Conservation (phyloP, 2,329 filamentous ascomycete genomes). For the Thelonectria discophora region DNA sequence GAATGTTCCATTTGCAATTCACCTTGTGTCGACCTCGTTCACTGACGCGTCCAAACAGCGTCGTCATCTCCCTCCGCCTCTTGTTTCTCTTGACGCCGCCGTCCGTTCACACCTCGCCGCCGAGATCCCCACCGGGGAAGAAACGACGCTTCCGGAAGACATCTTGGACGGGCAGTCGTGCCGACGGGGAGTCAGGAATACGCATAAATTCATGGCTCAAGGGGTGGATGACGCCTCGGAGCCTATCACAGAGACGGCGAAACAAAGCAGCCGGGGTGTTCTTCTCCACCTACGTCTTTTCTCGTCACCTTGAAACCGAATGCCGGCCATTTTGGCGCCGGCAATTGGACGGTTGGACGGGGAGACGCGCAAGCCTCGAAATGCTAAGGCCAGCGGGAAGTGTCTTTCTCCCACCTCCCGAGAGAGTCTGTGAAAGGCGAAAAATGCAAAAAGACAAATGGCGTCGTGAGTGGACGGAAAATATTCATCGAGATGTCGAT, state of each 20-base stretch:
- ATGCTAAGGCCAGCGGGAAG: not conserved
- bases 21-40: not conserved
- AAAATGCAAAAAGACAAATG: no score
- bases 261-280: constrained; percentile 16
- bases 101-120: not conserved
- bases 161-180: constrained; percentile 1
- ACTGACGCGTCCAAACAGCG: constrained; percentile 20
- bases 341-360: constrained; percentile 11
- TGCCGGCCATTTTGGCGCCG: constrained; percentile 2
- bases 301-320: constrained; percentile 16
- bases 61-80: constrained; percentile 15
- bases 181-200: not conserved
- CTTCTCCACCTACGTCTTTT: not conserved
- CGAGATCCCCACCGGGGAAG: constrained; percentile 2
- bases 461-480: not conserved
- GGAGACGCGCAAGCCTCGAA: constrained; percentile 22
- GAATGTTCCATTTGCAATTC: not conserved
- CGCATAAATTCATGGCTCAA: constrained; percentile 8
- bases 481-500: constrained; percentile 5
- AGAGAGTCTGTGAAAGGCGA: not conserved
- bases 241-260: constrained; percentile 14
- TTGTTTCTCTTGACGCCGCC: constrained; percentile 13
- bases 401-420: constrained; percentile 20
- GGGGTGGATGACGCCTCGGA: not conserved
- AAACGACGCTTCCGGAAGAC: constrained; percentile 5